A percentile compares a stretch with the other conserved stretches of the same genome.
These are phyloP conservation scores for Populus ilicifolia DNA, from an alignment of 345 rosid genomes.

Conservation along the genomic window DNA sequence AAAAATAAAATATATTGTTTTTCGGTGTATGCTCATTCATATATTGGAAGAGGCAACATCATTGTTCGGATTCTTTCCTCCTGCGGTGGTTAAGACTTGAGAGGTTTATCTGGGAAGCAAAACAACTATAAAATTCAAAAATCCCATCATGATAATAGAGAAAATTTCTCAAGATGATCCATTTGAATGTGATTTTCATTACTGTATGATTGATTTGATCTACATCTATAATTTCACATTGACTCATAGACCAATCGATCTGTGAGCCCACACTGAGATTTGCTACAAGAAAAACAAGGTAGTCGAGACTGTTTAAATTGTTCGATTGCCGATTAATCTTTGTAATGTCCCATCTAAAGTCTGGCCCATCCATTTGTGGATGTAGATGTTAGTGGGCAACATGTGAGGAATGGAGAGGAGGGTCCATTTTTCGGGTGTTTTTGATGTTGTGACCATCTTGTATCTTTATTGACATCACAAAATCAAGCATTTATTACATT, in stretches of 20 bases:
- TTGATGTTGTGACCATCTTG: neutral
- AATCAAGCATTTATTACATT: neutral
- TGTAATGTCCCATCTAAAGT: constrained; percentile 34
- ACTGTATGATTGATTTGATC: constrained; percentile 23
- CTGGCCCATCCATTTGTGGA: constrained; percentile 42
- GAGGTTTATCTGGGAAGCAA: neutral
- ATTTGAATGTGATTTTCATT: neutral
- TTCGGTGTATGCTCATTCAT: neutral
- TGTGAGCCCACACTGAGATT: constrained; percentile 9
- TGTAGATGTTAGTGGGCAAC: constrained; percentile 51
- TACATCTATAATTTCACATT: constrained; percentile 4
- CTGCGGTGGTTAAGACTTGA: neutral
- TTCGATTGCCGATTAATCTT: constrained; percentile 9
- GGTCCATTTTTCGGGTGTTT: constrained; percentile 28
- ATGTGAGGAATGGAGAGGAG: constrained; percentile 40
- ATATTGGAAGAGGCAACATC: neutral
- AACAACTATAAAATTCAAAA: constrained; percentile 2
- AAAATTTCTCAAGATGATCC: neutral
- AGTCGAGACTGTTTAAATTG: constrained; percentile 15
- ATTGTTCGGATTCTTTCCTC: neutral
- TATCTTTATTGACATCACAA: neutral
- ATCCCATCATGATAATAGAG: constrained; percentile 7
- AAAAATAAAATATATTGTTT: neutral
- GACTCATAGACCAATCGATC: neutral
- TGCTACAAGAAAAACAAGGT: neutral